A percentile compares a stretch with the other conserved stretches of the same genome.
Evolutionary conservation across 2,329 filamentous ascomycete species (phyloP).

Genomic region (Sporothrix schenckii): DNA sequence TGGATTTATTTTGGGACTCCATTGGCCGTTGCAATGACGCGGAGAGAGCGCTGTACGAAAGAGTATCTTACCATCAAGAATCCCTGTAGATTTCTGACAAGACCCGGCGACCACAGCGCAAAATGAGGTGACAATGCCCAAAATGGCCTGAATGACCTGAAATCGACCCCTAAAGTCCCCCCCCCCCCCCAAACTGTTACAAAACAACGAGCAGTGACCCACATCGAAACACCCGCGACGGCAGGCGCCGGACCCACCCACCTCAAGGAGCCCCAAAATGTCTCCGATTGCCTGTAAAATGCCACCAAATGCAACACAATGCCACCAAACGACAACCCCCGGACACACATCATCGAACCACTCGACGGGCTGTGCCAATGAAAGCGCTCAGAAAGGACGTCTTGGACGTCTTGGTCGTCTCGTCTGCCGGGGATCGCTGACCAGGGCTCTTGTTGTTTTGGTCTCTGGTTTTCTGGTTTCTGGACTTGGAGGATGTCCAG

Average conservation of each 20-base stretch:
- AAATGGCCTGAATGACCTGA: no score
- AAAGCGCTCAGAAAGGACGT: not conserved
- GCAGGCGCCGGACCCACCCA: conserved; percentile 1
- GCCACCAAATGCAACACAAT: no score
- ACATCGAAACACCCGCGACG: conserved; percentile 16
- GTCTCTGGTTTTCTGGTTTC: not conserved
- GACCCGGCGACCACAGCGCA: conserved; percentile 19
- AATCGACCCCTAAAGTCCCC: not conserved
- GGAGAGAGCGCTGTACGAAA: not conserved
- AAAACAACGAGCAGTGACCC: conserved; percentile 8
- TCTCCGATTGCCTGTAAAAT: not conserved
- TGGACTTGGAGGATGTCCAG: not conserved
- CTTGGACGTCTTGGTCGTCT: conserved; percentile 1
- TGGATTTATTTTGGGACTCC: conserved; percentile 9
- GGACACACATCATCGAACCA: conserved; percentile 11
- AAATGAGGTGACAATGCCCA: not conserved
- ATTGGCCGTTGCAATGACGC: conserved; percentile 7
- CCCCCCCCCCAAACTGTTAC: not conserved
- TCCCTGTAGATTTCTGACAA: conserved; percentile 16
- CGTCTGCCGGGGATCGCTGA: conserved; percentile 23
- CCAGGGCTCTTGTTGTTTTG: not conserved
- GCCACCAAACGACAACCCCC: not conserved
- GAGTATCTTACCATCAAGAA: not conserved
- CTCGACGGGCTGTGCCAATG: not conserved
- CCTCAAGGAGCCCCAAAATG: not conserved